Evolutionary conservation across 106 monocot genomes (phyloP), one percentile per base, ranked within the genome.

Genomic region (Chionographis japonica): DNA sequence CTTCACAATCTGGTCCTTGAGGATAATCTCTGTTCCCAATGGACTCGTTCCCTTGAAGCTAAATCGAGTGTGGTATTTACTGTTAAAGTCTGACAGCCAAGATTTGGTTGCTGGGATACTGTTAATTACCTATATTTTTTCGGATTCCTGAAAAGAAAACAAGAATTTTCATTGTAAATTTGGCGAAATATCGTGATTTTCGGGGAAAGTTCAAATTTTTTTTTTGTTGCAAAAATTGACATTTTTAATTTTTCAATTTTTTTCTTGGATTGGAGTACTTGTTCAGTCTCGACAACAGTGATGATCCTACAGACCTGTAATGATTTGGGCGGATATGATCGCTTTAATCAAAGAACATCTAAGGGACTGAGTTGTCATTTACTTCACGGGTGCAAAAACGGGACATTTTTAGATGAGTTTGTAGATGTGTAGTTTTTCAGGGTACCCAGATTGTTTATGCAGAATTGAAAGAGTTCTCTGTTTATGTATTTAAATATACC

Each of bases 21-120:
- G 77, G 75, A 76, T 61, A 9, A 53, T 74, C 7, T 72, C 56
- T 6, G 14, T 90, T 81, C 84, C 82, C 76, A 74, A 64, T 75
- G 74, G 53, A 91, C 91, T 91, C 84, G 84, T 91, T 91, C 87
- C 84, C 91, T 91, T 84, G 87, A 91, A 91, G 91, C 84, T 0
- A 84, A 4, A 86, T 57, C 37, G 1, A 50, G 61, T n/a, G 86
- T 86, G 80, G 83, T 83, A 80, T 13, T 69, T 64, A 13, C 62
- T 59, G 62, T 46, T 11, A 62, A 41, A 13, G 12, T 50, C 8
- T 40, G 14, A 17, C 39, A 17, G 15, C 14, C 54, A 27, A 27
- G 1, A 27, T 27, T 27, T 27, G 27, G 27, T 27, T 27, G 27
- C 1, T 27, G 27, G 0, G 27, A 27, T 27, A 27, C 27, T 0